A percentile compares a stretch with the other conserved stretches of the same genome.
Conservation (phyloP, 352 stramenopile species). For the Globisporangium alternatum region DNA sequence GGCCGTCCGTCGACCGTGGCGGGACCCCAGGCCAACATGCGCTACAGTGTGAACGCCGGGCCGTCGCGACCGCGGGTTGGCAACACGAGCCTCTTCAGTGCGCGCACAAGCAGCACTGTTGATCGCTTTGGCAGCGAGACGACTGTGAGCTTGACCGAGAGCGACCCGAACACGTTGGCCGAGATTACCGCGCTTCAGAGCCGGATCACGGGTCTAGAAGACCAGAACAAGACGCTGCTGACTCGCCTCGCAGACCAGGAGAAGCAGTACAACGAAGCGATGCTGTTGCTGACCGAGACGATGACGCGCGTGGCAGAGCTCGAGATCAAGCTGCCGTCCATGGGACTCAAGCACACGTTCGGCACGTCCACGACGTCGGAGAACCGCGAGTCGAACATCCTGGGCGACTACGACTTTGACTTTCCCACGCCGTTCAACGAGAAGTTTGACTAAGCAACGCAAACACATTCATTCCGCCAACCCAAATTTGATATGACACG, state of each 20-base stretch:
- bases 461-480: neutral
- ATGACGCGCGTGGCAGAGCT: constrained; percentile 85
- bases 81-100: constrained; percentile 13
- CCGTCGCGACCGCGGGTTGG: constrained; percentile 21
- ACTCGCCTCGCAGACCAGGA: constrained; percentile 70
- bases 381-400: constrained; percentile 40
- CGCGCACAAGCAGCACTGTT: constrained; percentile 29
- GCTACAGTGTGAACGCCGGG: constrained; percentile 42
- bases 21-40: constrained; percentile 45
- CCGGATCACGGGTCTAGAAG: constrained; percentile 56
- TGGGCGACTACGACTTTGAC: constrained; percentile 40
- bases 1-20: constrained; percentile 40
- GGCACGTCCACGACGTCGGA: constrained; percentile 52
- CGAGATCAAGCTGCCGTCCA: constrained; percentile 62
- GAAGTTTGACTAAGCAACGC: constrained; percentile 45
- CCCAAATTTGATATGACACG: neutral
- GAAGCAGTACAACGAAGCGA: constrained; percentile 85
- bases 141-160: constrained; percentile 51
- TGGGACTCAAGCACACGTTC: constrained; percentile 41
- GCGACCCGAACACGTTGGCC: constrained; percentile 32
- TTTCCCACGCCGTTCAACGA: constrained; percentile 59
- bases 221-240: constrained; percentile 73
- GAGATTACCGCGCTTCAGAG: constrained; percentile 55
- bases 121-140: constrained; percentile 49
- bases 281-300: constrained; percentile 81